phyloP scores from a whole-genome alignment of 2,329 filamentous ascomycete species.

The Leptographium lundbergii region DNA sequence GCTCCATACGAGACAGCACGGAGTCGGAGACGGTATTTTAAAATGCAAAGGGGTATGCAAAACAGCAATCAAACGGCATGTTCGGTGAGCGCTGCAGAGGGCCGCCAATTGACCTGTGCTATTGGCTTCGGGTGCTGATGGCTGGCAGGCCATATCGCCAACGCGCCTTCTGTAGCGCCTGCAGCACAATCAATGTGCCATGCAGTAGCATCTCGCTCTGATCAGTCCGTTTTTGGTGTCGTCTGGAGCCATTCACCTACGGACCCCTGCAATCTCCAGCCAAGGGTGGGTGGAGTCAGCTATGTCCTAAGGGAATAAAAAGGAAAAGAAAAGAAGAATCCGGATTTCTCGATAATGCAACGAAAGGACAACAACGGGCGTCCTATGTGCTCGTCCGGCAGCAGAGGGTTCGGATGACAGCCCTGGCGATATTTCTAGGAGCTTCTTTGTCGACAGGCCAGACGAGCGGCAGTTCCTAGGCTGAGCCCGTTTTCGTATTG shows the following conservation, averaged over 20 bases:
- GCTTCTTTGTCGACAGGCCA: not conserved
- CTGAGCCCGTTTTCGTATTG: not conserved
- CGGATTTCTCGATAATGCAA: not conserved
- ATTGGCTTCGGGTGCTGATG: not conserved
- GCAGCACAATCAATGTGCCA: not conserved
- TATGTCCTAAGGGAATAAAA: too few species aligned
- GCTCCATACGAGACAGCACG: not conserved
- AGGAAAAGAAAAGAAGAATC: not conserved
- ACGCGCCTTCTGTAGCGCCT: not conserved
- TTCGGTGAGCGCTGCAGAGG: not conserved
- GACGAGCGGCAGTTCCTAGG: not conserved
- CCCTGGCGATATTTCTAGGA: too few species aligned
- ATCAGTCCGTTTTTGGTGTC: not conserved
- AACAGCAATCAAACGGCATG: not conserved
- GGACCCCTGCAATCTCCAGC: not conserved
- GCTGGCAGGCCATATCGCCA: not conserved
- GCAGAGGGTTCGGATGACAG: too few species aligned
- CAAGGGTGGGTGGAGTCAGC: not conserved
- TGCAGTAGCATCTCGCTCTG: not conserved
- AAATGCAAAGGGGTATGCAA: not conserved
- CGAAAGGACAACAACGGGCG: not conserved
- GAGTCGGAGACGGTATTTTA: not conserved
- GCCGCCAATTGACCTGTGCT: not conserved
- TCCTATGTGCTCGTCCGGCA: not conserved
- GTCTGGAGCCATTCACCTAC: not conserved